Evolutionary conservation across 1,139 yeast species (phyloP), one percentile per base, ranked within the genome.

Genomic region (Lodderomyces oxycetoniae): DNA sequence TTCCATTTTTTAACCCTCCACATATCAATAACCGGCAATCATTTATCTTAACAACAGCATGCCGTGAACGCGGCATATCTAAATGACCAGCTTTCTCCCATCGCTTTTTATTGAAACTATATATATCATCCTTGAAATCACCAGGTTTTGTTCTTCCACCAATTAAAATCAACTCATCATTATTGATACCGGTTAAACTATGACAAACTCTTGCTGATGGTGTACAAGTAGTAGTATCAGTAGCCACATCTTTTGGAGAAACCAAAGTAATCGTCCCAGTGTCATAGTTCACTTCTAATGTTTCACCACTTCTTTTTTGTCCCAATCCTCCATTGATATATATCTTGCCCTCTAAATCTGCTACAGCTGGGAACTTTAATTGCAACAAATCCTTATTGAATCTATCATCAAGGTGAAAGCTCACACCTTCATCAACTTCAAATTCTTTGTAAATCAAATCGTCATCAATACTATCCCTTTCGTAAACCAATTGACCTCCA

Each of bases 141-240:
- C 71, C 69, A 1, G 95, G 94, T 5, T 77, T 67, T 3, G 71
- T 61, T 41, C 94, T 66, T 3, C 95, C 95, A 3, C 93, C 94
- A 19, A 75, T 59, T n/a, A 82, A 43, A 3, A 79, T 39, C 1
- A 60, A 42, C 2, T 40, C 43, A 0, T 50, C 48, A 4, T 51
- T 47, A 1, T 49, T 45, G 1, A 74, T 35, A 0, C 50, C 39
- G 0, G 75, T 67, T 17, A 77, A 45, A 0, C 77, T 60, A 46
- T 84, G 89, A 41, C 84, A 71, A 75, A 80, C 73, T 38, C 93
- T 63, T 5, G 77, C 64, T 0, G 44, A n/a, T 1, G 71, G 70
- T 7, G 29, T 15, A 3, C 37, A 25, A 1, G 38, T 36, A 3
- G 43, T 17, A 3, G 28, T 17, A 19, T 19, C 22, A 7, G 22